These are phyloP conservation scores for Verticillium dahliae DNA, from an alignment of 2,329 filamentous ascomycete genomes.

Conservation along the genomic window DNA sequence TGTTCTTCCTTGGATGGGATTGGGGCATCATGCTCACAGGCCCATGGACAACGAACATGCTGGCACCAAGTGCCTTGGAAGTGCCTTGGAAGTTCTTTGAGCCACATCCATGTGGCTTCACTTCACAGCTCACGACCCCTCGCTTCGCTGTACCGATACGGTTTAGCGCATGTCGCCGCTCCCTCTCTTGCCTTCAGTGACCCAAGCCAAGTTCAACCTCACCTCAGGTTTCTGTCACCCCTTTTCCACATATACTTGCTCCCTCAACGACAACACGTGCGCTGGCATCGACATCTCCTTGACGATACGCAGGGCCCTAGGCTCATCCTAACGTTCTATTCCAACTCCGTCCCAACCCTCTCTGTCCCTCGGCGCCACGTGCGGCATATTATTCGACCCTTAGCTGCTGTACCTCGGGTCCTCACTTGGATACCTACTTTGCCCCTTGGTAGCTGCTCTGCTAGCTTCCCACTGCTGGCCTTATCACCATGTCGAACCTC, in stretches of 20 bases:
- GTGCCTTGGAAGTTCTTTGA: neutral
- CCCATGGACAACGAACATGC: neutral
- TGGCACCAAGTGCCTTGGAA: neutral
- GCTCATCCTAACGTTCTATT: neutral
- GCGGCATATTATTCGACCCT: neutral
- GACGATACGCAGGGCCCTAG: neutral
- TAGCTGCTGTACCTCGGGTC: neutral
- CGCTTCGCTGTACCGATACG: neutral
- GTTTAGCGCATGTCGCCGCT: neutral
- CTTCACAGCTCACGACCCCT: neutral
- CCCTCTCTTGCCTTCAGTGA: neutral
- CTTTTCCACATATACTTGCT: neutral
- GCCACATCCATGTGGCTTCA: neutral
- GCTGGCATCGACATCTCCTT: neutral
- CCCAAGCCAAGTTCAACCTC: neutral
- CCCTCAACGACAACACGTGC: neutral
- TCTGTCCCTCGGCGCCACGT: neutral
- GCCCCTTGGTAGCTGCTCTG: neutral
- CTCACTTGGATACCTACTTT: neutral
- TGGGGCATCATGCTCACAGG: too few relatives aligned
- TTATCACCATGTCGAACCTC: conserved; percentile 48
- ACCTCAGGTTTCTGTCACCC: neutral
- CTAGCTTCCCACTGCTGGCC: neutral
- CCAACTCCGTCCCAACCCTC: neutral
- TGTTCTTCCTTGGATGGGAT: too few relatives aligned